Base-by-base conservation (phyloP, 192 early-diverging fungal species). In the Phlyctochytrium arcticum region DNA sequence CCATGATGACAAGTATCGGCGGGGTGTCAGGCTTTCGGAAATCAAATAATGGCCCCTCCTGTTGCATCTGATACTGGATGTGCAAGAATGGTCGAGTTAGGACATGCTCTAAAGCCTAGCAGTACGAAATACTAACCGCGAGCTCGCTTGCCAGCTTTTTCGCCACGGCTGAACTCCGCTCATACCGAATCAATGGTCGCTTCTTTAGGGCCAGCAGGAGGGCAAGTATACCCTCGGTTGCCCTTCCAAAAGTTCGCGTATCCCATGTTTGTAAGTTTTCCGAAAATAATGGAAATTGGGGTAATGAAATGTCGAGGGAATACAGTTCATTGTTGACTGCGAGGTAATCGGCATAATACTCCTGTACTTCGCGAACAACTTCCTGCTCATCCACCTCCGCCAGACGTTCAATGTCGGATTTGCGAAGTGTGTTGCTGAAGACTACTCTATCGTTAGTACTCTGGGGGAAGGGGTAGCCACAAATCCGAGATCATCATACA, bases 301-400 rank as follows among this genome's bases (percentile, higher is more conserved):
- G 79, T 9, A 83, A 79, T 49, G 75, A 62, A 34, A 97, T 54
- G 23, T 86, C 85, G 44, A 97, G 75, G 42, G 89, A 89, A 65
- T 89, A 98, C 33, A 96, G 77, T 39, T 92, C 88, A 2, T 86
- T 76, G 54, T 92, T 90, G 48, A 91, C 80, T 10, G 91, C 90
- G 31, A 89, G 83, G 67, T 85, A 98, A 71, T 99, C 97, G 0
- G 90, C 93, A 72, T 85, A 99, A 62, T 88, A 95, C 81, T 99
- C 97, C 77, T 97, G 95, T 8, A 99, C 83, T 74, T 99, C 95
- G 4, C 92, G 83, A 8, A 99, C 94, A 7, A 88, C 86, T 75
- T 98, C 93, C 62, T 88, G 87, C 69, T 92, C 92, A 72, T 99
- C 96, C 51, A 89, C 90, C 74, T 99, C 96, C 5, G 96, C 96